These are phyloP conservation scores for Pythium brachiatum DNA, from an alignment of 352 stramenopile genomes.

Conservation along the genomic window DNA sequence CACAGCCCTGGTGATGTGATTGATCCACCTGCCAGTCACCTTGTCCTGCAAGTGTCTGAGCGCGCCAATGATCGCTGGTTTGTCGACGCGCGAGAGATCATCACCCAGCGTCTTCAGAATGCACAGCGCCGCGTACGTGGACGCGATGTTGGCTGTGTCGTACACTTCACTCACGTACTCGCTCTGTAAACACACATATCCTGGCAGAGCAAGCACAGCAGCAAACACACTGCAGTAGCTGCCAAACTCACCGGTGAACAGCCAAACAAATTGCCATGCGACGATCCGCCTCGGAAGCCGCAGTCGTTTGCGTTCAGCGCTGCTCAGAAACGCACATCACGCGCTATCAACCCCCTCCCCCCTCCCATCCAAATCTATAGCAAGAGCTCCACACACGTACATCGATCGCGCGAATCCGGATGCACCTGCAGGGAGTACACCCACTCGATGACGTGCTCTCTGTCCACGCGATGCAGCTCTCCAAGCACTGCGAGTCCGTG, in stretches of 20 bases:
- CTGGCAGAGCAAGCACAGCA: background rate
- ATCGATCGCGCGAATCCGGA: constrained; percentile 56
- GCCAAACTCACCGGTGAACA: constrained; percentile 30
- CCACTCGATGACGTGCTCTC: constrained; percentile 78
- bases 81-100: constrained; percentile 74
- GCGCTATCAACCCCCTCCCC: no score
- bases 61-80: constrained; percentile 53
- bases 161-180: constrained; percentile 72
- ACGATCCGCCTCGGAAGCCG: constrained; percentile 68
- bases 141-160: constrained; percentile 84
- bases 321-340: constrained; percentile 9
- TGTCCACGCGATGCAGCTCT: constrained; percentile 71
- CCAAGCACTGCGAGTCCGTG: constrained; percentile 79
- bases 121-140: constrained; percentile 79
- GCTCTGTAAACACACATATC: constrained; percentile 18
- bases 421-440: constrained; percentile 83
- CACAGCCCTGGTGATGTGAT: no score
- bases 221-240: background rate
- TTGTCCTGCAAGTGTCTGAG: constrained; percentile 78
- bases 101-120: constrained; percentile 86
- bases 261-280: constrained; percentile 60
- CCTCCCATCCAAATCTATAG: no score
- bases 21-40: constrained; percentile 51
- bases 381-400: constrained; percentile 21
- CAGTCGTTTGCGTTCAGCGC: constrained; percentile 67